These are phyloP conservation scores for Mycena galericulata DNA, from an alignment of 768 basidiomycete species.

Conservation along the genomic window DNA sequence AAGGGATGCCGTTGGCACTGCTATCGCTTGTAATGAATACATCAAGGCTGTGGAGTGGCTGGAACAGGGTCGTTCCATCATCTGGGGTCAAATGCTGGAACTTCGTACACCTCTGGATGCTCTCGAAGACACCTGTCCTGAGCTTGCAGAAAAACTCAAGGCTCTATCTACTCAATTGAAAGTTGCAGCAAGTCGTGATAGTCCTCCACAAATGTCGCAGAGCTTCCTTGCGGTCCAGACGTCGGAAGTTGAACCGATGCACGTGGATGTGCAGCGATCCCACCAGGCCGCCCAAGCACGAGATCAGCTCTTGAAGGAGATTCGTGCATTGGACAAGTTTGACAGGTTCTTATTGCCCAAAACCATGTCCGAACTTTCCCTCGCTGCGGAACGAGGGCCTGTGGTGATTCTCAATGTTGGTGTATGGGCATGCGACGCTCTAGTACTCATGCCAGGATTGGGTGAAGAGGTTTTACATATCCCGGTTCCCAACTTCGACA, in stretches of 20 bases:
- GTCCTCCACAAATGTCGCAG: neutral
- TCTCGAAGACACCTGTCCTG: conserved; percentile 12
- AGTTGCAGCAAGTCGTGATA: neutral
- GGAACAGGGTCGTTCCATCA: conserved; percentile 40
- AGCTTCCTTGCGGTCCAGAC: no score
- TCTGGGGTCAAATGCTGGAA: conserved; percentile 36
- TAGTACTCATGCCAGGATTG: conserved; percentile 43
- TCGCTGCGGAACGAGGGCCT: conserved; percentile 43
- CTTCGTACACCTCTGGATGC: conserved; percentile 38
- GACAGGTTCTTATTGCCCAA: conserved; percentile 44
- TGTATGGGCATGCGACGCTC: conserved; percentile 49
- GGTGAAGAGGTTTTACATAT: conserved; percentile 21
- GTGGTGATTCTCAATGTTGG: conserved; percentile 52
- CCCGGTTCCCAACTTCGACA: conserved; percentile 16
- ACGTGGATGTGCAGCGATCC: neutral
- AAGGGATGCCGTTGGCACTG: conserved; percentile 12
- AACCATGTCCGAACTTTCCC: conserved; percentile 34
- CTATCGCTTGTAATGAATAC: neutral
- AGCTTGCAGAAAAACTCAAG: neutral
- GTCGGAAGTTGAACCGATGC: neutral
- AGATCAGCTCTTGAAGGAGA: neutral
- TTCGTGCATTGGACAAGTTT: conserved; percentile 40
- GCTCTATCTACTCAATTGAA: neutral
- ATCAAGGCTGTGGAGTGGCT: conserved; percentile 39
- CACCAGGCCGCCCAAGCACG: neutral